phyloP scores from a whole-genome alignment of 306 rosid genomes.

The Inga oerstediana region DNA sequence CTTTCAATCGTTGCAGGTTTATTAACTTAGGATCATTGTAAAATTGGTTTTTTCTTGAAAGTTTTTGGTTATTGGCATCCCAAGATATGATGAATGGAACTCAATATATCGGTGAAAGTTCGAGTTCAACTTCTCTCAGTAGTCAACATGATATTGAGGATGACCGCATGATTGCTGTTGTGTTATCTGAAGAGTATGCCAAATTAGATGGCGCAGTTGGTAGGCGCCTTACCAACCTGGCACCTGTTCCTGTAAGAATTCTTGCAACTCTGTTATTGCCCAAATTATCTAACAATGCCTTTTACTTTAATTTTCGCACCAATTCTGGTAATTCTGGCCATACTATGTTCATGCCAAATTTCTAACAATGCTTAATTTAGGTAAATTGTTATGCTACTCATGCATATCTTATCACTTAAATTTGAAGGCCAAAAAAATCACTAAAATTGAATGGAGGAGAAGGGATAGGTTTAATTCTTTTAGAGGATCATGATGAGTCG shows the following conservation, averaged over 20 bases:
- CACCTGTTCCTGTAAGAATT: conserved; percentile 69
- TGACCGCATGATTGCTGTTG: conserved; percentile 83
- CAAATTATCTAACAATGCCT: not conserved
- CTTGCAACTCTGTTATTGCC: conserved; percentile 7
- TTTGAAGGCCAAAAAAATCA: not conserved
- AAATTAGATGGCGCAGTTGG: conserved; percentile 72
- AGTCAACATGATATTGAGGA: conserved; percentile 68
- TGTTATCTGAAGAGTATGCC: conserved; percentile 84
- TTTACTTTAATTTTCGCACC: conserved; percentile 22
- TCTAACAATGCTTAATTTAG: not conserved
- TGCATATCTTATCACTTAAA: conserved; percentile 8
- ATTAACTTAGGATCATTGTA: conserved; percentile 5
- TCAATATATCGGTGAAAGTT: conserved; percentile 57
- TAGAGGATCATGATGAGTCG: not conserved
- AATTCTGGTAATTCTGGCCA: not conserved
- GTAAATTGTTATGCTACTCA: not conserved
- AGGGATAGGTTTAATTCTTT: conserved; percentile 2
- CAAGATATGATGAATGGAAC: conserved; percentile 53
- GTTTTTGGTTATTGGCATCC: not conserved
- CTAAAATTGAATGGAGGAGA: not conserved
- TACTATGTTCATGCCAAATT: not conserved
- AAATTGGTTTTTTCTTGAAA: conserved; percentile 21
- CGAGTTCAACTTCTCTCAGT: conserved; percentile 68
- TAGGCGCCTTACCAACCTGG: conserved; percentile 73
- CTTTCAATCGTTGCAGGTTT: conserved; percentile 27